Conservation (phyloP, 148 eudicot genomes). For the Rhododendron simsii region DNA sequence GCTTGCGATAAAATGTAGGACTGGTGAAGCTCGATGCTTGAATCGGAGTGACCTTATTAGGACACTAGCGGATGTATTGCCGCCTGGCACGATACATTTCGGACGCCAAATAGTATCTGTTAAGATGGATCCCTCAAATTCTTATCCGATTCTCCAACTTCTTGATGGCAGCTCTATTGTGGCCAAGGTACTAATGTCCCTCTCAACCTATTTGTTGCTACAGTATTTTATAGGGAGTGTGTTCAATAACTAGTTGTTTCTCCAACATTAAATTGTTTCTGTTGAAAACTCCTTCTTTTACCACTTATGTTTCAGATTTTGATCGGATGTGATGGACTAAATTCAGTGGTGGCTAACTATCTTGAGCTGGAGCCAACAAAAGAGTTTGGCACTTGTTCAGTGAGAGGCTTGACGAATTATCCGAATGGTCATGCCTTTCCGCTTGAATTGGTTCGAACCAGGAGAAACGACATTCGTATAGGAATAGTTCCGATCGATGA, state of each 20-base stretch:
- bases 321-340: conserved; percentile 53
- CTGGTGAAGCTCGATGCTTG: background rate
- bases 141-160: background rate
- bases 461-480: conserved; percentile 8
- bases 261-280: too few relatives aligned
- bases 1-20: background rate
- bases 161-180: background rate
- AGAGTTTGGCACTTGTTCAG: conserved; percentile 18
- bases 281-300: background rate
- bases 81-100: background rate
- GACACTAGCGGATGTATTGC: background rate
- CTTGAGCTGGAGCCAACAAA: conserved; percentile 37
- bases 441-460: conserved; percentile 30
- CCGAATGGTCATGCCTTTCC: conserved; percentile 41
- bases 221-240: background rate
- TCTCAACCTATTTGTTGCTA: background rate
- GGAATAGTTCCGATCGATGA: conserved; percentile 41
- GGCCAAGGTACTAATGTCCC: background rate
- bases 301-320: conserved; percentile 24
- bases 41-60: background rate
- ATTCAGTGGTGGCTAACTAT: conserved; percentile 34
- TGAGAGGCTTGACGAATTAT: conserved; percentile 39
- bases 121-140: background rate
- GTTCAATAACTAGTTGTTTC: background rate
- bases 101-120: background rate